A percentile compares a stretch with the other conserved stretches of the same genome.
phyloP scores from a whole-genome alignment of 805 yeast species.

The Cyberlindnera americana region DNA sequence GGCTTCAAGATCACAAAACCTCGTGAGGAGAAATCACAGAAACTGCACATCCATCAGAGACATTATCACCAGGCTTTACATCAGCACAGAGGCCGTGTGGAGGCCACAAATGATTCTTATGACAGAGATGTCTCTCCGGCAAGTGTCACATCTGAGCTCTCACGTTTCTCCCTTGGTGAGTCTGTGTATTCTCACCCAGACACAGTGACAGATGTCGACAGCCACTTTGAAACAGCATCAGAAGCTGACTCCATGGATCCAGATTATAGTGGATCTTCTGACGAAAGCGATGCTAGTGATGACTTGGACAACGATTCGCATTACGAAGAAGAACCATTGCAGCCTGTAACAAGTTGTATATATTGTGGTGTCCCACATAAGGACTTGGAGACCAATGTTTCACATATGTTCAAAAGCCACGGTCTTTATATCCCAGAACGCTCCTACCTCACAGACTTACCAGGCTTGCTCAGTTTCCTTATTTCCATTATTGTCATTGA shows the following conservation, averaged over 20 bases:
- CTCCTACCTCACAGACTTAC: constrained; percentile 59
- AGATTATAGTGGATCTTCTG: constrained; percentile 27
- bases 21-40: constrained; percentile 15
- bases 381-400: constrained; percentile 55
- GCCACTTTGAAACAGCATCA: constrained; percentile 43
- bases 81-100: constrained; percentile 28
- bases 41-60: constrained; percentile 14
- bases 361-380: constrained; percentile 53
- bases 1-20: constrained; percentile 34
- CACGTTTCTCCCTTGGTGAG: constrained; percentile 54
- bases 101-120: constrained; percentile 2
- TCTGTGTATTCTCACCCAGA: constrained; percentile 33
- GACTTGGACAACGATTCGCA: constrained; percentile 14
- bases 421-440: constrained; percentile 89
- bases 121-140: constrained; percentile 47
- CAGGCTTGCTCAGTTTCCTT: constrained; percentile 70
- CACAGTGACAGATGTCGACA: constrained; percentile 34
- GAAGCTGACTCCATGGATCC: constrained; percentile 44
- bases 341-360: constrained; percentile 49
- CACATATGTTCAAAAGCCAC: constrained; percentile 75
- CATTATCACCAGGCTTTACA: constrained; percentile 6
- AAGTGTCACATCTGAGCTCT: constrained; percentile 48
- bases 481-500: constrained; percentile 83
- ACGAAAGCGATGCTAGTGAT: constrained; percentile 25
- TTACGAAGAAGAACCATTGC: constrained; percentile 29